A percentile compares a stretch with the other conserved stretches of the same genome.
Conservation (phyloP, 2,329 filamentous ascomycete species). For the Penicillium brasilianum region DNA sequence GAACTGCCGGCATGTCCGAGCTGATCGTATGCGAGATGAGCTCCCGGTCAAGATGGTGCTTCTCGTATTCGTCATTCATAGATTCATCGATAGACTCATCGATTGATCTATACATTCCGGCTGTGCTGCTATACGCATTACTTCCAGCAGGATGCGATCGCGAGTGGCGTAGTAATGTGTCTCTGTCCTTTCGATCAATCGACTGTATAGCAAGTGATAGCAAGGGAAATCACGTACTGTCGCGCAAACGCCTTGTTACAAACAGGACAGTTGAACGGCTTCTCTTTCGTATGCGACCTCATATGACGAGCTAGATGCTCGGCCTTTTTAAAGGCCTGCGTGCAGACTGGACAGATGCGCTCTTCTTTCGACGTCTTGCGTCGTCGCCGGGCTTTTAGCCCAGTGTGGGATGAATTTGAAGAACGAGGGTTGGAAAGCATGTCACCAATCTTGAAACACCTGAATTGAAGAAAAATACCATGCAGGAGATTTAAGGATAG, state of each 20-base stretch:
- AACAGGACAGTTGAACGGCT: constrained; percentile 33
- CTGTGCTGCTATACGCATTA: neutral
- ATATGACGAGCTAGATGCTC: constrained; percentile 40
- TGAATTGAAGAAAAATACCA: neutral
- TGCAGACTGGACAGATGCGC: constrained; percentile 20
- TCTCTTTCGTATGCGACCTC: constrained; percentile 41
- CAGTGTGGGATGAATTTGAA: neutral
- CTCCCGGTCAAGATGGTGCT: neutral
- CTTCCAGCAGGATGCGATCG: constrained; percentile 14
- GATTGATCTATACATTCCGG: neutral
- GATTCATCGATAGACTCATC: neutral
- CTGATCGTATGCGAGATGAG: neutral
- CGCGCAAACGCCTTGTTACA: constrained; percentile 34
- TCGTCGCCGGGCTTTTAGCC: constrained; percentile 12
- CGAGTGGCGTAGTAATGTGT: constrained; percentile 21
- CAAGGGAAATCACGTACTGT: constrained; percentile 27
- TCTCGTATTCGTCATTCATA: neutral
- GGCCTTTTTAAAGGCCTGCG: constrained; percentile 33
- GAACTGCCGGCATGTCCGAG: neutral
- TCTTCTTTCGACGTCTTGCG: constrained; percentile 22
- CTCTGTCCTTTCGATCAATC: constrained; percentile 6
- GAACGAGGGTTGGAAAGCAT: neutral
- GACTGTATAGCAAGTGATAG: neutral
- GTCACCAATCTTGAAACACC: neutral
- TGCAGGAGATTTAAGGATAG: neutral